Evolutionary conservation across 2,329 filamentous ascomycete species (phyloP), one percentile per base, ranked within the genome.

Genomic region (Claviceps africana): DNA sequence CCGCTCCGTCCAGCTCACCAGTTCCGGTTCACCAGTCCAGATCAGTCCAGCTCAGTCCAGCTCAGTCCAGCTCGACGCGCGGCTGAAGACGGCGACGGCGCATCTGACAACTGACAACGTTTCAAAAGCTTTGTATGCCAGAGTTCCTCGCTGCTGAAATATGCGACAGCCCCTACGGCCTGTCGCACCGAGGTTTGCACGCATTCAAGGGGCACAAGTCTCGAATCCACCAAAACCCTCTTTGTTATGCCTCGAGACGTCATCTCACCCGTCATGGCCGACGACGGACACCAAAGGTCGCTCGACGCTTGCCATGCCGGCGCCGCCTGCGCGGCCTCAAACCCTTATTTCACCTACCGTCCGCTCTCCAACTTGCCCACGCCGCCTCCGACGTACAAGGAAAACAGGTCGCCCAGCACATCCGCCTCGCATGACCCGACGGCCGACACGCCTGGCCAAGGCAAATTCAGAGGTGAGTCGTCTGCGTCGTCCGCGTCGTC

Each of bases 281-380:
- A 37, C 50, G 59, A 60, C 44, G 69, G 72, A 55, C 70, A 75
- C 59, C 72, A 40, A 17, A 33, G 13, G 17, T 15, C 4, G 7
- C 8, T 9, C 11, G 21, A n/a, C 31, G 5, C 19, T 4, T 1
- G 19, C 5, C 22, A 28, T 28, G 9, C 6, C 15, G 31, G n/a
- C 33, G 21, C 25, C 9, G n/a, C 17, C 22, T 11, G 22, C 47
- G 17, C 39, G n/a, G 28, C 11, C 37, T 43, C 75, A 52, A 71
- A 74, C 54, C 72, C 72, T 56, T 79, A 78, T 65, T 81, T 82
- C 60, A 82, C 80, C 57, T 85, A 85, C 65, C 76, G 79, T 47
- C 82, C 82, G 10, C 71, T 85, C 50, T 85, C 81, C 31, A 83
- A 81, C 64, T 73, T 85, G 22, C 82, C 82, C 22, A 85, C 82